Evolutionary conservation across 164 flowering plant genomes (phyloP), one percentile per base, ranked within the genome.

Genomic region (Dillenia turbinata): DNA sequence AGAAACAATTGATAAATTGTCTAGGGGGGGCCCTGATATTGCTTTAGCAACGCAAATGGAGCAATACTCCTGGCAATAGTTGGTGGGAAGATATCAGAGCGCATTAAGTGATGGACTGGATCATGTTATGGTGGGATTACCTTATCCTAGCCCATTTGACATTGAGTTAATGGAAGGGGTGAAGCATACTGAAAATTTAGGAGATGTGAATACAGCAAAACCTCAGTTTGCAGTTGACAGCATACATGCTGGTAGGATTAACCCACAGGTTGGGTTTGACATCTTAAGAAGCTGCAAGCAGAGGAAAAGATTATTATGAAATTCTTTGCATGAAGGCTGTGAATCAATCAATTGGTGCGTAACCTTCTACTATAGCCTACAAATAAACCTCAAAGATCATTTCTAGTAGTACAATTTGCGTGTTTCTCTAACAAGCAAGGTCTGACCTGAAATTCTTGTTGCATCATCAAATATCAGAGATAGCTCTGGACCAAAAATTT

Each of bases 261-360:
- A 24, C 49, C 52, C 66, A 60, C 85, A 85, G 62, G 58, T 83
- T 47, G 90, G 96, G 9, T 81, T 95, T 69, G 80, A 79, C 44
- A 68, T 95, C 63, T 70, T 95, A 69, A 83, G 81, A 77, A 79
- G 88, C 56, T 95, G 97, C 75, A 87, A 72, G 69, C 80, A 74
- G 89, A 76, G 99, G 97, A 62, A 85, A 79, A 67, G 97, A 89
- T 52, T 95, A 95, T 67, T 92, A 95, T 70, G 99, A 92, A 77
- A 92, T 92, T 71, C 87, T 95, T 52, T 92, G 97, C 85, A 90
- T 92, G 97, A 95, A 95, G 73, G 97, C 99, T 50, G 97, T 95
- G 47, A 95, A 95, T 76, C 99, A 95, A 73, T 92, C 97, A 15
- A 84, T 92, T 51, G 99, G 97, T 89, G 61, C 12, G 92, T 75